Conservation (phyloP, 257 asterid genomes). For the Solanum verrucosum region DNA sequence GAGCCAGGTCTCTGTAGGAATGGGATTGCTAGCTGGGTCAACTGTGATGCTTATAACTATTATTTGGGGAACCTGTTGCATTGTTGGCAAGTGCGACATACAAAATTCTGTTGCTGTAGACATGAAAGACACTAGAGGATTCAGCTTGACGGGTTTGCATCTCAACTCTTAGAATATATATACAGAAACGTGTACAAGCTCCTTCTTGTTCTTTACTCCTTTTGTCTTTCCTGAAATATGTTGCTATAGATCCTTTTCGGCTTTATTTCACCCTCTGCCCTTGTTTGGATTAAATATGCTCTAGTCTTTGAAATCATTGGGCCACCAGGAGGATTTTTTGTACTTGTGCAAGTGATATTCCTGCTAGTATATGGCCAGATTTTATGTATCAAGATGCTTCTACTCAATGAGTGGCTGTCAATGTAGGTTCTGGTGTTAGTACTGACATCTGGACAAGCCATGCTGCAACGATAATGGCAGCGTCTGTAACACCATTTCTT, state of each 20-base stretch:
- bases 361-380: neutral
- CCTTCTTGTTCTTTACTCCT: neutral
- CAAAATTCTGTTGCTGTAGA: conserved; percentile 40
- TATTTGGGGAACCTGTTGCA: conserved; percentile 80
- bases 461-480: conserved; percentile 78
- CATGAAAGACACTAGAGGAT: conserved; percentile 50
- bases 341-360: neutral
- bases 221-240: neutral
- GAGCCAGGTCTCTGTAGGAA: conserved; percentile 92
- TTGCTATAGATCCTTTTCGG: neutral
- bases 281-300: neutral
- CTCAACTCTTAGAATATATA: neutral
- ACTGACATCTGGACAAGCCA: conserved; percentile 84
- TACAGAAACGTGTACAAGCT: neutral
- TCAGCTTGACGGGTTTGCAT: conserved; percentile 59
- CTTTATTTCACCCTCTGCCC: neutral
- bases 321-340: neutral
- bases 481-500: conserved; percentile 68
- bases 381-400: neutral
- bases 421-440: conserved; percentile 80
- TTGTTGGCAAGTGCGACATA: conserved; percentile 77
- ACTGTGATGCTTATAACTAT: conserved; percentile 90
- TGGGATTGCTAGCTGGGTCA: conserved; percentile 93
- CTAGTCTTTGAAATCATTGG: neutral
- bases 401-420: neutral